Evolutionary conservation across 345 rosid species (phyloP), one percentile per base, ranked within the genome.

Genomic region (Rhodamnia rubescens): DNA sequence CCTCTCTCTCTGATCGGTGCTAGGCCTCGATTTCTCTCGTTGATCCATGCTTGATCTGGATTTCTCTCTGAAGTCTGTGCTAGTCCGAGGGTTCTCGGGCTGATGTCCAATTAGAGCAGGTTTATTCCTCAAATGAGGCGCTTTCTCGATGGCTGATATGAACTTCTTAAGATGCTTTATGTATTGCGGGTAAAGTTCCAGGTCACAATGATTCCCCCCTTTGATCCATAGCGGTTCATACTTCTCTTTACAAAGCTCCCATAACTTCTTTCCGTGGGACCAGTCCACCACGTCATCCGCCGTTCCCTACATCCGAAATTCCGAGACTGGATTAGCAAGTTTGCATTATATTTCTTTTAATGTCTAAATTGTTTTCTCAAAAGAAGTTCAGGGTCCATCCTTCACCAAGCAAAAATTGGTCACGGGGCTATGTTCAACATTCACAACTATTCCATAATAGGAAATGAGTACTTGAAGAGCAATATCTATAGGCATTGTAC

Each of bases 171-270:
- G 92, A 91, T 95, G 98, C 88, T 89, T 97, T 83, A 95, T 93
- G 87, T 95, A 97, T 69, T 97, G 95, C 0, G 98, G 99, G 83
- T 86, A 93, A 81, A 92, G 90, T 92, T 97, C 98, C 87, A 97
- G 88, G 87, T 95, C 96, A 54, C 98, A 95, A 49, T 95, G 98
- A 85, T 95, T 95, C 82, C 99, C 99, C 88, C 96, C 98, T 91
- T 93, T 94, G 84, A 97, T 89, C 98, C 98, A 97, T 50, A 95
- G 90, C 2, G 98, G 99, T 88, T 95, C 98, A 51, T 95, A 95
- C 85, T 95, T 97, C 88, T 94, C 98, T 88, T 92, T 92, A 88
- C 99, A 97, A 6, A 92, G 92, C 58, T 95, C 98, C 89, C 95
- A 95, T 22, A 95, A 89, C 90, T 93, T 95, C 93, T 93, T 94